phyloP scores from a whole-genome alignment of 306 rosid species.

The barrel medic (Medicago truncatula) region MtrunA17r5.0-ANR NC_053047.1:18749001-18749500 shows the following conservation, averaged over 20 bases:
- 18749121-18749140: not conserved
- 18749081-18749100: not conserved
- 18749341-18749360: not conserved
- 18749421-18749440: not conserved
- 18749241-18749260: not conserved
- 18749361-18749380: slow-evolving; percentile 1
- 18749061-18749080: not conserved
- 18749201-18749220: not conserved
- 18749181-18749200: not conserved
- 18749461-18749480: slow-evolving; percentile 9
- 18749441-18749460: not conserved
- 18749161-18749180: not conserved
- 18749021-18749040: slow-evolving; percentile 2
- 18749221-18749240: not conserved
- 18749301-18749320: not conserved
- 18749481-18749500: not conserved
- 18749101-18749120: not conserved
- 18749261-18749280: not conserved
- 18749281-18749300: not conserved
- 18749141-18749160: not conserved
- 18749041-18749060: not conserved
- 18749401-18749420: not conserved
- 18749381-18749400: not conserved
- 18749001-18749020: not conserved
- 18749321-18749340: not conserved